Evolutionary conservation across 495 filamentous ascomycete species (phyloP).

Genomic region (Aspergillus baeticus): DNA sequence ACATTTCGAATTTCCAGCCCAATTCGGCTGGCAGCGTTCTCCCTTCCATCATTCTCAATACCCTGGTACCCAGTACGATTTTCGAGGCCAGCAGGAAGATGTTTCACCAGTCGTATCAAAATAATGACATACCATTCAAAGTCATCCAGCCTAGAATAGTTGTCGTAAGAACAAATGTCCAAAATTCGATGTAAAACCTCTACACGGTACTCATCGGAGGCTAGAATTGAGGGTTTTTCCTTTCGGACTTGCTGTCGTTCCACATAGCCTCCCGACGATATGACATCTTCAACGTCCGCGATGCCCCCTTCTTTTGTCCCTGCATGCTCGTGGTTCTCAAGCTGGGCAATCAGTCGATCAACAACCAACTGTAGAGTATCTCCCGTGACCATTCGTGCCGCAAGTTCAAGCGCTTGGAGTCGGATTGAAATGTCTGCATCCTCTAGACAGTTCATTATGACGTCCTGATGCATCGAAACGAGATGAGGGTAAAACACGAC

Average conservation of each 20-base stretch:
- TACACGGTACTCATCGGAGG: constrained; percentile 80
- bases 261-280: neutral
- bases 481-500: constrained; percentile 84
- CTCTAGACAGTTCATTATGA: constrained; percentile 93
- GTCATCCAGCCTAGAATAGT: constrained; percentile 79
- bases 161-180: constrained; percentile 87
- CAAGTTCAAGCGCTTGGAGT: constrained; percentile 85
- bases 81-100: constrained; percentile 47
- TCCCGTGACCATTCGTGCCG: constrained; percentile 83
- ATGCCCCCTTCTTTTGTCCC: neutral
- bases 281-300: constrained; percentile 4
- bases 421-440: constrained; percentile 96
- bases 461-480: constrained; percentile 87
- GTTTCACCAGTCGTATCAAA: constrained; percentile 74
- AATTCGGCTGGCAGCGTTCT: constrained; percentile 62
- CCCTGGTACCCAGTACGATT: constrained; percentile 19
- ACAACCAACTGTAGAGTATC: constrained; percentile 84
- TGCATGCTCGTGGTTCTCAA: constrained; percentile 52
- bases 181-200: constrained; percentile 78
- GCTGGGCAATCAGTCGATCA: constrained; percentile 79
- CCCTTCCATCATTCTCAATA: constrained; percentile 12
- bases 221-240: constrained; percentile 27
- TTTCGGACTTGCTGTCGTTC: constrained; percentile 11
- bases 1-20: constrained; percentile 84
- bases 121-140: constrained; percentile 97